phyloP scores from a whole-genome alignment of 768 basidiomycete species.

The Favolaschia claudopus region DNA sequence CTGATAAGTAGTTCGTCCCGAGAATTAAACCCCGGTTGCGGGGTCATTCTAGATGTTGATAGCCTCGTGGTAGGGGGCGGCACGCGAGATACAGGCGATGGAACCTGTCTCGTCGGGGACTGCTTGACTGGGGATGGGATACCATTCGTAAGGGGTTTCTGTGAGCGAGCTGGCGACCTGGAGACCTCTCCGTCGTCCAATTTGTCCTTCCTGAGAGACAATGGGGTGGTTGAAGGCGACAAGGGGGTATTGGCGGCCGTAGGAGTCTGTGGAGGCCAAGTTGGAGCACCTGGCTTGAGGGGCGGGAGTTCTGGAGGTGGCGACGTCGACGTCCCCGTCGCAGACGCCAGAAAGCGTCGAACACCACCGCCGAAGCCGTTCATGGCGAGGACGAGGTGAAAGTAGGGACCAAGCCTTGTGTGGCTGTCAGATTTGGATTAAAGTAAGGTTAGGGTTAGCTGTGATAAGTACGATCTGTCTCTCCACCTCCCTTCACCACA shows the following conservation, averaged over 20 bases:
- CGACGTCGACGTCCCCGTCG: slow-evolving; percentile 20
- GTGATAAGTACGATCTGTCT: too few relatives aligned
- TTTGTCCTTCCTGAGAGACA: slow-evolving; percentile 63
- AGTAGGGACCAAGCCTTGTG: not conserved
- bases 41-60: slow-evolving; percentile 16
- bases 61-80: slow-evolving; percentile 21
- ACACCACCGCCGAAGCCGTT: slow-evolving; percentile 25
- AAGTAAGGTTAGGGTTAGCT: too few relatives aligned
- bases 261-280: slow-evolving; percentile 36
- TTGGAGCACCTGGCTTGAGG: slow-evolving; percentile 48
- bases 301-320: slow-evolving; percentile 51
- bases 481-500: too few relatives aligned
- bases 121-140: not conserved
- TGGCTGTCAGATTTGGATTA: not conserved
- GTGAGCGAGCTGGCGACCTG: slow-evolving; percentile 15
- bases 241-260: slow-evolving; percentile 30
- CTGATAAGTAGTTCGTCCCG: slow-evolving; percentile 89
- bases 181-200: slow-evolving; percentile 32
- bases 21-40: slow-evolving; percentile 46
- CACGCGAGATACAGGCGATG: slow-evolving; percentile 22
- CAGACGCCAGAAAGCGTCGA: slow-evolving; percentile 28
- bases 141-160: slow-evolving; percentile 21
- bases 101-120: slow-evolving; percentile 6
- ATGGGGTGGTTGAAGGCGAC: slow-evolving; percentile 47
- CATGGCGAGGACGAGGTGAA: not conserved